Evolutionary conservation across 768 basidiomycete species (phyloP).

Genomic region (Hericium erinaceus): DNA sequence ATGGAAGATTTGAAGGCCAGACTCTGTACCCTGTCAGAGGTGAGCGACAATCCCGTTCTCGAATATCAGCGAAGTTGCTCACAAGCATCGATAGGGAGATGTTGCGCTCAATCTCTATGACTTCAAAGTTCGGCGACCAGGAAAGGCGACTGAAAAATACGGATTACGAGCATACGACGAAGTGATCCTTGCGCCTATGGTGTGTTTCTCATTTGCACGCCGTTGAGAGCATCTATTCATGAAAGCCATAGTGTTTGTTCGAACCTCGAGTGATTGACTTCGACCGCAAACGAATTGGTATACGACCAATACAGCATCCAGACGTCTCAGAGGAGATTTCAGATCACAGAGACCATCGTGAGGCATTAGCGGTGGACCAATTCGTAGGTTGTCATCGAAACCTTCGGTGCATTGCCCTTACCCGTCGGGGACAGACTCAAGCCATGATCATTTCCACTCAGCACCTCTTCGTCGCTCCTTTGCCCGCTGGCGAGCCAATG

Average conservation of each 20-base stretch:
- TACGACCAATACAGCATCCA: constrained; percentile 38
- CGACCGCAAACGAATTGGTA: constrained; percentile 55
- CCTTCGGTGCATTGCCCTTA: background rate
- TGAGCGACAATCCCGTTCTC: constrained; percentile 25
- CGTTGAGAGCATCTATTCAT: background rate
- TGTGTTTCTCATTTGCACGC: constrained; percentile 24
- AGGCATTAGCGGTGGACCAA: constrained; percentile 25
- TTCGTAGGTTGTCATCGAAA: constrained; percentile 24
- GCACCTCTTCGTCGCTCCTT: constrained; percentile 44
- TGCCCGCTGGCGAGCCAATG: constrained; percentile 6
- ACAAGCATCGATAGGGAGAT: constrained; percentile 47
- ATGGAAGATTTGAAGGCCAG: constrained; percentile 87
- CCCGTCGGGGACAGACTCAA: constrained; percentile 46
- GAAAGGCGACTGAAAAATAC: constrained; percentile 75
- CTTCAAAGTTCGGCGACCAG: constrained; percentile 75
- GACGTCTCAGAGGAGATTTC: constrained; percentile 70
- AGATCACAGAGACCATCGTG: constrained; percentile 23
- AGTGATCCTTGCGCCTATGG: constrained; percentile 90
- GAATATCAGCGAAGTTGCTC: background rate
- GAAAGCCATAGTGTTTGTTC: constrained; percentile 63
- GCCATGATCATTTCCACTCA: constrained; percentile 90
- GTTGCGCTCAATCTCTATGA: constrained; percentile 88
- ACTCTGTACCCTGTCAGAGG: constrained; percentile 83
- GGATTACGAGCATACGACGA: constrained; percentile 90
- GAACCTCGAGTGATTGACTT: constrained; percentile 92